Evolutionary conservation across 148 eudicot species (phyloP), one percentile per base, ranked within the genome.

Genomic region (Fagopyrum tataricum): DNA sequence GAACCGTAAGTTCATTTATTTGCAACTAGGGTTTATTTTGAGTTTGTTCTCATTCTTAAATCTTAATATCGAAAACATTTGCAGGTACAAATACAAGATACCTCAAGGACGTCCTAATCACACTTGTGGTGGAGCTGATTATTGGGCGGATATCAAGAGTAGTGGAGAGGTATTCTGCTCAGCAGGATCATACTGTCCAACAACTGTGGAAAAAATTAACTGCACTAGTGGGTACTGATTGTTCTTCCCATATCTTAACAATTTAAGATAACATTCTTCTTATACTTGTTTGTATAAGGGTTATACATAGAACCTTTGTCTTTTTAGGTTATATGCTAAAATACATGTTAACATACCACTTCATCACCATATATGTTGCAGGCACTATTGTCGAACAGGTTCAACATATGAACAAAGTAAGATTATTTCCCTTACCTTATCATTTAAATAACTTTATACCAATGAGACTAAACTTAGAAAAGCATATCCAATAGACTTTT

Each of bases 101-200:
- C 98, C 98, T 49, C 87, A 87, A 14, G 98, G 83, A 18, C 79
- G 74, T 21, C 79, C 83, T 41, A 85, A 87, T 81, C 98, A 92
- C 80, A 84, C 89, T 79, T 92, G 98, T 81, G 98, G 98, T 72
- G 98, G 87, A 74, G 96, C 98, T 70, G 83, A 90, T 84, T 76
- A 71, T 31, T 92, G 98, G 98, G 86, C 89, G 44, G 96, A 88
- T 85, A 77, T 87, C 40, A 70, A 67, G 47, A 78, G 82, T 40
- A 89, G 88, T 80, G 70, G 76, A 46, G 93, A 90, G 84, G 73
- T 88, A 77, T 92, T 92, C 81, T 92, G 98, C 82, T 81, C 96
- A 79, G 90, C 93, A 76, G 98, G 98, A 76, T 87, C 88, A 72
- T 88, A 87, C 78, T 92, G 98, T 81, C 96, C 90, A 76, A 85